These are phyloP conservation scores for Pseudopithomyces chartarum DNA, from an alignment of 2,329 filamentous ascomycete genomes.

Conservation along the genomic window DNA sequence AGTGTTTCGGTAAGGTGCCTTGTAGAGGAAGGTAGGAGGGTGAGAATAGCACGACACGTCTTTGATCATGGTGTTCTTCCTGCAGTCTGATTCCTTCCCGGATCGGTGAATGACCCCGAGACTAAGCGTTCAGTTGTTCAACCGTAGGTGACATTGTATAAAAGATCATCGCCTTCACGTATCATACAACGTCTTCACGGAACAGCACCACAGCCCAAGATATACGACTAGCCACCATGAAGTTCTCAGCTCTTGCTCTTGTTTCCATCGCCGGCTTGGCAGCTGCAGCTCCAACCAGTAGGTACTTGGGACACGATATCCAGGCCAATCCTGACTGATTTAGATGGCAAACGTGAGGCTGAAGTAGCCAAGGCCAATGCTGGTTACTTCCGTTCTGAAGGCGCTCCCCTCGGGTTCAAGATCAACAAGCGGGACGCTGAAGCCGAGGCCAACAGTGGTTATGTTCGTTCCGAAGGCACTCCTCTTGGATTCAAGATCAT, in stretches of 20 bases:
- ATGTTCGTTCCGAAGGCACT: not conserved
- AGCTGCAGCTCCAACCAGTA: not conserved
- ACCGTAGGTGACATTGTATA: not conserved
- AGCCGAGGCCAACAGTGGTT: not conserved
- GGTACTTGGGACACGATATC: not conserved
- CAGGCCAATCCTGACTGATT: not conserved
- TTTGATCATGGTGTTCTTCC: not conserved
- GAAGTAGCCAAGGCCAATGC: not conserved
- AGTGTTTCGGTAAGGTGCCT: not conserved
- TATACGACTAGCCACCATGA: not conserved
- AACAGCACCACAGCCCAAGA: not conserved
- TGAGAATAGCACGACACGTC: not conserved
- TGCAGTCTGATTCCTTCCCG: not conserved
- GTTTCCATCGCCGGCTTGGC: not conserved
- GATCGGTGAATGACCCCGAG: not conserved
- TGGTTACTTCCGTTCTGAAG: not conserved
- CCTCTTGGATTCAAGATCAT: constrained; percentile 12
- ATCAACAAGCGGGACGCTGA: constrained; percentile 8
- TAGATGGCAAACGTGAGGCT: not conserved
- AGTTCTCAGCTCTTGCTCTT: constrained; percentile 1
- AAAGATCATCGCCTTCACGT: not conserved
- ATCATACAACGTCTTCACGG: not conserved
- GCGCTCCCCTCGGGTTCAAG: constrained; percentile 3
- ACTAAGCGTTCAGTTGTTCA: too few relatives aligned
- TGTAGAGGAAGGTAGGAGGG: not conserved